phyloP scores from a whole-genome alignment of 352 stramenopile genomes.

The Phytopythium cucurbitacearum region DNA sequence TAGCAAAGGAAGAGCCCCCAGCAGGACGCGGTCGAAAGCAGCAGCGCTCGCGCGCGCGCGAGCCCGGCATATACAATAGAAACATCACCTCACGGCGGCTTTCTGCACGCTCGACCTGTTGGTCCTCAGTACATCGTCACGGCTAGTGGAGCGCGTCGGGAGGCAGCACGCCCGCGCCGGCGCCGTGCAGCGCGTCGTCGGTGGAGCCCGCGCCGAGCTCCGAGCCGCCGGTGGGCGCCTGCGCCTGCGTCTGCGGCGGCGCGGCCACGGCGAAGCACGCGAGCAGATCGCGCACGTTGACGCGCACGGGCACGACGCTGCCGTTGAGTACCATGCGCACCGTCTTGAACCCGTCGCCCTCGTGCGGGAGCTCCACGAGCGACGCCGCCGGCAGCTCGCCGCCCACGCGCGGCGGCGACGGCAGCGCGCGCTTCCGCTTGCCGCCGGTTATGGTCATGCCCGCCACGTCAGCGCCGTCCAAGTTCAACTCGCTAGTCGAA shows the following conservation, averaged over 20 bases:
- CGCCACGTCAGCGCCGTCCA: too few relatives aligned
- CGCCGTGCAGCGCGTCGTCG: slow-evolving; percentile 1
- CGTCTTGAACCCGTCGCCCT: slow-evolving; percentile 42
- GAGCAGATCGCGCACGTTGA: slow-evolving; percentile 68
- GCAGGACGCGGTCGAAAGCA: too few relatives aligned
- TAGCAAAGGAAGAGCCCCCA: too few relatives aligned
- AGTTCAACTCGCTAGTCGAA: neutral
- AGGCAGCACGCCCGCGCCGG: neutral
- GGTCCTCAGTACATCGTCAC: too few relatives aligned
- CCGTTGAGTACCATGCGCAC: slow-evolving; percentile 77
- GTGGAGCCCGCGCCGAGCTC: neutral
- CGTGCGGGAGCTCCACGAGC: neutral
- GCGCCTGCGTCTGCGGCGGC: slow-evolving; percentile 1
- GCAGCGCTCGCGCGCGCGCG: too few relatives aligned
- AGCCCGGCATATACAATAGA: too few relatives aligned
- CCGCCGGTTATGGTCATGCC: neutral
- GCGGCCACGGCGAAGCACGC: slow-evolving; percentile 29
- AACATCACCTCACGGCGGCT: too few relatives aligned
- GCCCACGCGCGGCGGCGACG: neutral
- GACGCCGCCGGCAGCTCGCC: neutral
- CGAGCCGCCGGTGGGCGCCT: neutral
- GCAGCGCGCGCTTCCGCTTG: slow-evolving; percentile 4
- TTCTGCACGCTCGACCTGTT: too few relatives aligned
- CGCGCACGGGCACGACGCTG: slow-evolving; percentile 54
- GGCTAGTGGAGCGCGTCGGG: too few relatives aligned